A percentile compares a stretch with the other conserved stretches of the same genome.
phyloP scores from a whole-genome alignment of 2,329 filamentous ascomycete species.

The Dichotomopilus funicola region DNA sequence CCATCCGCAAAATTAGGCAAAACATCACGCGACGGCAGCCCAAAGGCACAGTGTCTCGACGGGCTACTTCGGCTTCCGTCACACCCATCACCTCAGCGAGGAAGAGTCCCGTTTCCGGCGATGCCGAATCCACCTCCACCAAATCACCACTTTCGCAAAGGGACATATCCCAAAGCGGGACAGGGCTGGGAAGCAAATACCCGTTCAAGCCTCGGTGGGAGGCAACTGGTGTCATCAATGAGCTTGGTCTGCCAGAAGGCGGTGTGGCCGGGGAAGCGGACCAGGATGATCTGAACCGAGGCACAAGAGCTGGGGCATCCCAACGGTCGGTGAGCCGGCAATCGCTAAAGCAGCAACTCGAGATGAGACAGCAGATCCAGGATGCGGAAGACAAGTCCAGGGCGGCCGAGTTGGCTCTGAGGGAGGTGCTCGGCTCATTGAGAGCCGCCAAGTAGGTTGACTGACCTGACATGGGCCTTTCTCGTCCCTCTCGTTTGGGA shows the following conservation, averaged over 20 bases:
- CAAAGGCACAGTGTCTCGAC: slow-evolving; percentile 54
- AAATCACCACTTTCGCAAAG: slow-evolving; percentile 35
- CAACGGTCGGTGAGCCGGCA: slow-evolving; percentile 43
- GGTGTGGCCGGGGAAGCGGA: slow-evolving; percentile 1
- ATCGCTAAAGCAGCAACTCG: slow-evolving; percentile 53
- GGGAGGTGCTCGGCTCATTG: slow-evolving; percentile 74
- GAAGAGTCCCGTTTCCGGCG: slow-evolving; percentile 35
- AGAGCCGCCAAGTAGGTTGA: slow-evolving; percentile 65
- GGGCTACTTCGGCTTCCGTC: slow-evolving; percentile 55
- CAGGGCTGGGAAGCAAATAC: slow-evolving; percentile 45
- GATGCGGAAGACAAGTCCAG: slow-evolving; percentile 73
- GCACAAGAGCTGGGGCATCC: slow-evolving; percentile 30
- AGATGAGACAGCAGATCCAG: slow-evolving; percentile 54
- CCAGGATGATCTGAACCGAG: slow-evolving; percentile 1
- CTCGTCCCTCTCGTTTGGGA: slow-evolving; percentile 25
- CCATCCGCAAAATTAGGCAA: slow-evolving; percentile 76
- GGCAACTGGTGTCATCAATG: slow-evolving; percentile 70
- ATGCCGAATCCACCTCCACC: slow-evolving; percentile 30
- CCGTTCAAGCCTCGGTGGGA: slow-evolving; percentile 62
- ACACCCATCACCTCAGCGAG: slow-evolving; percentile 40
- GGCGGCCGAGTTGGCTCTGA: slow-evolving; percentile 76
- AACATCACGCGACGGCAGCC: slow-evolving; percentile 82
- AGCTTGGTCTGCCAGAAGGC: slow-evolving; percentile 45
- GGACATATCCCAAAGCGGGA: slow-evolving; percentile 14
- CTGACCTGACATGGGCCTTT: slow-evolving; percentile 16